These are phyloP conservation scores for Cladosporium sp. DNA, from an alignment of 2,329 filamentous ascomycete genomes.

Conservation along the genomic window DNA sequence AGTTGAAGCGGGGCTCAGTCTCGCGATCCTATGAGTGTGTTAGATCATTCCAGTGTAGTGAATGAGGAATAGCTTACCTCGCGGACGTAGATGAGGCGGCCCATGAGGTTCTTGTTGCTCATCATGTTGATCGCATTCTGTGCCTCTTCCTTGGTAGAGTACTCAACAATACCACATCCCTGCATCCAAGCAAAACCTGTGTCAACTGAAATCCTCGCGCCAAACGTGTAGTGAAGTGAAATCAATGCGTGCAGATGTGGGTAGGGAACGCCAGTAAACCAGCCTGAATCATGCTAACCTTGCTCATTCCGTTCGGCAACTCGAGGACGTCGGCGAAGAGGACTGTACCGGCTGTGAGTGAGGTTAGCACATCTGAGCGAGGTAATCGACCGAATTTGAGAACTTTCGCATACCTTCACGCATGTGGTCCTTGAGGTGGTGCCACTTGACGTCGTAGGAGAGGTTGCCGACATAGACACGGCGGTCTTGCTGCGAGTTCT, in stretches of 20 bases:
- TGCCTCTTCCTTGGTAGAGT: conserved; percentile 98
- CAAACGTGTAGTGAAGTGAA: conserved; percentile 44
- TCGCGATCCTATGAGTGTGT: conserved; percentile 72
- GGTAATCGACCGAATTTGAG: neutral
- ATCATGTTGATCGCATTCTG: conserved; percentile 95
- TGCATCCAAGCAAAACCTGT: conserved; percentile 12
- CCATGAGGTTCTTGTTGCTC: conserved; percentile 99
- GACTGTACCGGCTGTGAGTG: conserved; percentile 82
- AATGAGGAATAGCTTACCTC: conserved; percentile 59
- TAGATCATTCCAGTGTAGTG: neutral
- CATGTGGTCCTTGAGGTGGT: conserved; percentile 99
- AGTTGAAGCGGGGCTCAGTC: conserved; percentile 92
- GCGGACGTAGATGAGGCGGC: conserved; percentile 94
- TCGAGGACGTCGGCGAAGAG: conserved; percentile 98
- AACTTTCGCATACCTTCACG: conserved; percentile 73
- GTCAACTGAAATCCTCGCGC: conserved; percentile 66
- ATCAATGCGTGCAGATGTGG: conserved; percentile 1
- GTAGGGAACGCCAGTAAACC: conserved; percentile 54
- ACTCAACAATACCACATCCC: conserved; percentile 85
- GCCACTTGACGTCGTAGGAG: conserved; percentile 99
- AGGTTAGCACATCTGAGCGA: conserved; percentile 9
- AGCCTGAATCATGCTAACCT: conserved; percentile 92
- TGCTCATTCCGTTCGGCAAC: conserved; percentile 99
- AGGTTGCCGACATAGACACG: conserved; percentile 99
- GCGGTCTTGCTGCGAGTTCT: conserved; percentile 96